Evolutionary conservation across 2,329 filamentous ascomycete species (phyloP).

Genomic region (Fonsecaea pedrosoi): DNA sequence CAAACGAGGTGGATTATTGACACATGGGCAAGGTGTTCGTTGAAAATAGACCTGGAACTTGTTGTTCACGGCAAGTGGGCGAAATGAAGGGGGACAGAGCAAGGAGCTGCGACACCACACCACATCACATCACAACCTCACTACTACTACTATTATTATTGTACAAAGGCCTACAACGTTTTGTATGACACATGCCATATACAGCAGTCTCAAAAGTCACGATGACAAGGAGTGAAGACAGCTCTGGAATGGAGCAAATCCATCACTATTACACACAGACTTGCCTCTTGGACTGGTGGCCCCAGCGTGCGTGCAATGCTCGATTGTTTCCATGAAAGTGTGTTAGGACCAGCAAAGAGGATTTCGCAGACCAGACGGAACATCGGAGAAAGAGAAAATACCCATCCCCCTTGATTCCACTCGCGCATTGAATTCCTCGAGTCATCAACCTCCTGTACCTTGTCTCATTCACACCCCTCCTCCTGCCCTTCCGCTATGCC

Average conservation of each 20-base stretch:
- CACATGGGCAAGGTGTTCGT: background rate
- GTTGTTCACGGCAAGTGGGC: constrained; percentile 13
- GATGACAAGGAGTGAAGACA: background rate
- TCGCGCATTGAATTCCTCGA: too few relatives aligned
- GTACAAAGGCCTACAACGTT: constrained; percentile 33
- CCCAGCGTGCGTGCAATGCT: background rate
- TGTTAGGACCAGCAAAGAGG: background rate
- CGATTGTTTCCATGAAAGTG: background rate
- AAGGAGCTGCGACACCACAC: background rate
- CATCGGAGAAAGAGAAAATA: too few relatives aligned
- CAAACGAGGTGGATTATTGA: constrained; percentile 2
- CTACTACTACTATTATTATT: constrained; percentile 7
- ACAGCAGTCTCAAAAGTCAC: constrained; percentile 8
- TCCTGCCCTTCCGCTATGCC: background rate
- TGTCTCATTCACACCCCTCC: background rate
- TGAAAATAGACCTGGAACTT: constrained; percentile 1
- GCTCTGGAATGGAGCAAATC: constrained; percentile 1
- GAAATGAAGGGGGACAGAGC: background rate
- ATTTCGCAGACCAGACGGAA: background rate
- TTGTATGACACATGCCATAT: constrained; percentile 18
- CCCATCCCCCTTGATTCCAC: too few relatives aligned
- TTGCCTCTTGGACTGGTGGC: background rate
- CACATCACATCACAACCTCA: background rate
- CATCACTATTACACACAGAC: background rate
- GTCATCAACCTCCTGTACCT: too few relatives aligned